Conservation (phyloP, 495 filamentous ascomycete genomes). For the Usnea hakonensis region DNA sequence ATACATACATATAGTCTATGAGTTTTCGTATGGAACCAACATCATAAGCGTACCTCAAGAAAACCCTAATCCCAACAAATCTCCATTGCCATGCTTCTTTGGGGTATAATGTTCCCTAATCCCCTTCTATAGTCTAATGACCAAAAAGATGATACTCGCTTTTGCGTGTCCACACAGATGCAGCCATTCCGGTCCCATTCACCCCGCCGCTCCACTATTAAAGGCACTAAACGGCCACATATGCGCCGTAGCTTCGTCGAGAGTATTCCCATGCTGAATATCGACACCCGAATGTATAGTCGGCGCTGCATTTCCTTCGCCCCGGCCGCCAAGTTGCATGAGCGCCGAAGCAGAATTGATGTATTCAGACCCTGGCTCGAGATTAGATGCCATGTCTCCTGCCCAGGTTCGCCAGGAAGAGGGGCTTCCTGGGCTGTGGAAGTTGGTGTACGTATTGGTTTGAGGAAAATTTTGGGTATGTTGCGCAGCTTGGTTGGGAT, state of each 20-base stretch:
- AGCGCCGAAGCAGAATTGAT: slow-evolving; percentile 24
- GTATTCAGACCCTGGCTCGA: slow-evolving; percentile 20
- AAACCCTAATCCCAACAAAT: neutral
- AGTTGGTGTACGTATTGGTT: neutral
- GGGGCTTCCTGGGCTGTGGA: slow-evolving; percentile 15
- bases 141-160: neutral
- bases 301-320: slow-evolving; percentile 6
- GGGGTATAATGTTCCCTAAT: neutral
- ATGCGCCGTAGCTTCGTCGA: neutral
- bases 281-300: neutral
- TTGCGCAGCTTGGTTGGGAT: slow-evolving; percentile 12
- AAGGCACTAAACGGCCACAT: slow-evolving; percentile 9
- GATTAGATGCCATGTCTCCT: slow-evolving; percentile 24
- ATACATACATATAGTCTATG: neutral
- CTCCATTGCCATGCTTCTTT: neutral
- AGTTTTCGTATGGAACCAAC: neutral
- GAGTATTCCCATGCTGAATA: neutral
- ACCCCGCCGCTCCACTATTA: neutral
- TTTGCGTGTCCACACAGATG: neutral
- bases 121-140: neutral
- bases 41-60: neutral
- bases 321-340: slow-evolving; percentile 24
- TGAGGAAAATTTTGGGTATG: slow-evolving; percentile 1
- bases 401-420: slow-evolving; percentile 28
- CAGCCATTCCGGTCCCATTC: neutral